A percentile compares a stretch with the other conserved stretches of the same genome.
phyloP scores from a whole-genome alignment of 768 basidiomycete species.

The Mycena rebaudengoi region DNA sequence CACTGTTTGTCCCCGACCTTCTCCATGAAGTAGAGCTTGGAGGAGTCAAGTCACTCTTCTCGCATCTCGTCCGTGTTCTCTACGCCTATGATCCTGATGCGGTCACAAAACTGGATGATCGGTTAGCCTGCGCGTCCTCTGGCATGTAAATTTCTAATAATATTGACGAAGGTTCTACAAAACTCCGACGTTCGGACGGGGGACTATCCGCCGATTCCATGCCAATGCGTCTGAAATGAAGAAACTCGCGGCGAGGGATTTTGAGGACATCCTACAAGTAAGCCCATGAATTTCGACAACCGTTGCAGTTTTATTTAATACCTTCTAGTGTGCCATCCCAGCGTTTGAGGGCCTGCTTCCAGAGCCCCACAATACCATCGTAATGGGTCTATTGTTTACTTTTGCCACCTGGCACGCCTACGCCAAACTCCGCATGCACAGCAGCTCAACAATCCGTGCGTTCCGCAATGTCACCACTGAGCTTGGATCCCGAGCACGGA shows the following conservation, averaged over 20 bases:
- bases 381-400: too few relatives aligned
- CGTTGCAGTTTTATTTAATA: too few relatives aligned
- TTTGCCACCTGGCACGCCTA: too few relatives aligned
- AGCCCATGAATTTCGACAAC: too few relatives aligned
- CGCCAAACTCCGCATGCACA: too few relatives aligned
- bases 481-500: too few relatives aligned
- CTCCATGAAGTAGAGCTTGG: slow-evolving; percentile 52
- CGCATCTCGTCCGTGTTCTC: slow-evolving; percentile 44
- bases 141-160: background rate
- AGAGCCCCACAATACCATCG: too few relatives aligned
- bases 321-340: too few relatives aligned
- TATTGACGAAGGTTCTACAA: slow-evolving; percentile 32
- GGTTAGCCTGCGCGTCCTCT: slow-evolving; percentile 26
- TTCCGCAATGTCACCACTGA: too few relatives aligned
- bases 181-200: slow-evolving; percentile 39
- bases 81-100: slow-evolving; percentile 29
- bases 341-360: too few relatives aligned
- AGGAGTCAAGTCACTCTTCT: slow-evolving; percentile 46
- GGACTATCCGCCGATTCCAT: slow-evolving; percentile 45
- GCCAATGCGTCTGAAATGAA: slow-evolving; percentile 45
- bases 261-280: slow-evolving; percentile 54
- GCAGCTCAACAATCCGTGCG: too few relatives aligned
- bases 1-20: slow-evolving; percentile 43
- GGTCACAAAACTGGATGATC: slow-evolving; percentile 32
- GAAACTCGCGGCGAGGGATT: slow-evolving; percentile 47